Conservation (phyloP, 1,284 basidiomycete species). For the Ceraceosorus bombacis region DNA sequence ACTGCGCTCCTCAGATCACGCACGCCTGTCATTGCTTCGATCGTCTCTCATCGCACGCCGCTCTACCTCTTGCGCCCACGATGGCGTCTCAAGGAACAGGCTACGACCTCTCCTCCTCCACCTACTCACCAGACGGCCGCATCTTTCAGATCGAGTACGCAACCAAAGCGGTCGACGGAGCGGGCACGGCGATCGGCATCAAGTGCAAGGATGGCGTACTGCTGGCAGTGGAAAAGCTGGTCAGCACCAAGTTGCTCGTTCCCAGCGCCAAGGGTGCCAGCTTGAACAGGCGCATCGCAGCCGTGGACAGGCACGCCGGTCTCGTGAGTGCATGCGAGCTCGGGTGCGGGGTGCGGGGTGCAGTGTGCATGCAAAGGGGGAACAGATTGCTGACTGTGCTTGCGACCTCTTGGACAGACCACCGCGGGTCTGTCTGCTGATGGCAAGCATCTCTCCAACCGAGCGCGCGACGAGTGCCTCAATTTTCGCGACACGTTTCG, state of each 20-base stretch:
- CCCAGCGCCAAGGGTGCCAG: constrained; percentile 58
- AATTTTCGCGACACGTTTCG: constrained; percentile 6
- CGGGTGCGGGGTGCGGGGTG: neutral
- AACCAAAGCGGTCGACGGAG: constrained; percentile 95
- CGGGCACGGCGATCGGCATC: constrained; percentile 68
- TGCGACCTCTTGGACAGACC: too few species aligned
- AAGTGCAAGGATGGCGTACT: constrained; percentile 89
- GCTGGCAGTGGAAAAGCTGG: constrained; percentile 90
- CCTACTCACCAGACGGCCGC: constrained; percentile 95
- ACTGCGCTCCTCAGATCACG: too few species aligned
- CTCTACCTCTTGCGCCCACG: constrained; percentile 3
- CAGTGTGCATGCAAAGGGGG: constrained; percentile 56
- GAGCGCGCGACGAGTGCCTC: constrained; percentile 67
- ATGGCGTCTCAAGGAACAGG: constrained; percentile 98
- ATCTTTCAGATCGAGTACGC: constrained; percentile 99
- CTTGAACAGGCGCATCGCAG: constrained; percentile 79
- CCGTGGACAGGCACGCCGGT: constrained; percentile 85
- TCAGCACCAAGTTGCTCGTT: constrained; percentile 94
- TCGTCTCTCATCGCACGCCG: too few species aligned
- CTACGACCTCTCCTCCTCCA: constrained; percentile 95
- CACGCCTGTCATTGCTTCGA: too few species aligned
- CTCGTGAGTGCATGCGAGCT: constrained; percentile 52
- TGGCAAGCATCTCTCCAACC: constrained; percentile 77
- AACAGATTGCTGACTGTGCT: constrained; percentile 45
- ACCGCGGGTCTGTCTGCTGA: constrained; percentile 61